Evolutionary conservation across 345 rosid genomes (phyloP).

Genomic region (Lagerstroemia speciosa): DNA sequence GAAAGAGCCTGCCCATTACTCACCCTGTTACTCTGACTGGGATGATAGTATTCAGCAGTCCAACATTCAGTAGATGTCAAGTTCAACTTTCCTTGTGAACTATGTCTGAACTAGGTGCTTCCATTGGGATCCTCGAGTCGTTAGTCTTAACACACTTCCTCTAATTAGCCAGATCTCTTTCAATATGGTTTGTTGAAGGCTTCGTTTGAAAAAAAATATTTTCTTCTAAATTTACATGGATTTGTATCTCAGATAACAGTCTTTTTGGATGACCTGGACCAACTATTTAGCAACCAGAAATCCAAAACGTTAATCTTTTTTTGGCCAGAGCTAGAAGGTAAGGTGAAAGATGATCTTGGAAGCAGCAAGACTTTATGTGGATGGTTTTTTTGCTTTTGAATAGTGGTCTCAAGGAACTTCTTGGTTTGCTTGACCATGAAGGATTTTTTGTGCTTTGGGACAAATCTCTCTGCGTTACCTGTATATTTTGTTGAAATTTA

Average conservation of each 20-base stretch:
- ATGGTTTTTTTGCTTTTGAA: background rate
- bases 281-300: background rate
- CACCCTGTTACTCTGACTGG: background rate
- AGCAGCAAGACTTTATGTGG: background rate
- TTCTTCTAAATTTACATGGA: background rate
- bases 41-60: too few relatives aligned
- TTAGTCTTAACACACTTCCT: background rate
- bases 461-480: background rate
- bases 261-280: too few relatives aligned
- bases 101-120: too few relatives aligned
- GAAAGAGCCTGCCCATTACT: background rate
- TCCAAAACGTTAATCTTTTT: background rate
- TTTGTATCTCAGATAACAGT: background rate
- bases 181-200: too few relatives aligned
- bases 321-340: background rate
- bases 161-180: background rate
- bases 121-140: background rate
- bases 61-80: background rate
- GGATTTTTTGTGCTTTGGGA: background rate
- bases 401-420: background rate
- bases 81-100: background rate
- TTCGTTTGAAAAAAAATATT: background rate
- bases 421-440: background rate
- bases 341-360: background rate
- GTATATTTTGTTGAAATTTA: background rate